Evolutionary conservation across 306 rosid genomes (phyloP).

Genomic region (Prinsepia uniflora): DNA sequence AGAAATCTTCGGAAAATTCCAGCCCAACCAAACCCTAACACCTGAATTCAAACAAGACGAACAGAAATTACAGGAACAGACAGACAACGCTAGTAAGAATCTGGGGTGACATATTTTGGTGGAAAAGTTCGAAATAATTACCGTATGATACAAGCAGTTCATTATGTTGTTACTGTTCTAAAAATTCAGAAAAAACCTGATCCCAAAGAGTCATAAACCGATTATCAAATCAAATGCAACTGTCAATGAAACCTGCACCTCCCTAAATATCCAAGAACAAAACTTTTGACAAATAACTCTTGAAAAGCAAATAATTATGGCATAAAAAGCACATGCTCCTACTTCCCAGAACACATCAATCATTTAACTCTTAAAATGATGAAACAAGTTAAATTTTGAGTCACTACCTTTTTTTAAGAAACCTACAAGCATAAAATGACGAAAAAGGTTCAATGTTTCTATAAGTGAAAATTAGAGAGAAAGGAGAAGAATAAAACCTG

Average conservation of each 20-base stretch:
- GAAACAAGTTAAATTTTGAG: too few relatives aligned
- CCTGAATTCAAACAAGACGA: conserved; percentile 29
- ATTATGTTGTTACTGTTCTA: not conserved
- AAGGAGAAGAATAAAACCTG: conserved; percentile 49
- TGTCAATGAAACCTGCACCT: not conserved
- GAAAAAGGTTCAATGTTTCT: not conserved
- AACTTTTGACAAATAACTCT: too few relatives aligned
- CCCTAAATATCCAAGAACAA: too few relatives aligned
- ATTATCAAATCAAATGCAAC: too few relatives aligned
- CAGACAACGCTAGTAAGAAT: not conserved
- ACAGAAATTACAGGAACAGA: conserved; percentile 1
- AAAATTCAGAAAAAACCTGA: not conserved
- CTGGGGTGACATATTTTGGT: not conserved
- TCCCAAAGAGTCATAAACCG: too few relatives aligned
- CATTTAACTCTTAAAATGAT: too few relatives aligned
- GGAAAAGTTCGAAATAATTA: not conserved
- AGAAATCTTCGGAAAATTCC: conserved; percentile 61
- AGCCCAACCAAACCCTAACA: conserved; percentile 78
- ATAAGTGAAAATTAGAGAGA: not conserved
- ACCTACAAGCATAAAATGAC: not conserved
- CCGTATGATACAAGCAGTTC: not conserved
- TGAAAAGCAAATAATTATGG: too few relatives aligned
- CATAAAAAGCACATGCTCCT: too few relatives aligned
- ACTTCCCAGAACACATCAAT: too few relatives aligned
- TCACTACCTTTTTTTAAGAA: too few relatives aligned